Evolutionary conservation across 768 basidiomycete genomes (phyloP).

Genomic region (Sarcodon sp.): DNA sequence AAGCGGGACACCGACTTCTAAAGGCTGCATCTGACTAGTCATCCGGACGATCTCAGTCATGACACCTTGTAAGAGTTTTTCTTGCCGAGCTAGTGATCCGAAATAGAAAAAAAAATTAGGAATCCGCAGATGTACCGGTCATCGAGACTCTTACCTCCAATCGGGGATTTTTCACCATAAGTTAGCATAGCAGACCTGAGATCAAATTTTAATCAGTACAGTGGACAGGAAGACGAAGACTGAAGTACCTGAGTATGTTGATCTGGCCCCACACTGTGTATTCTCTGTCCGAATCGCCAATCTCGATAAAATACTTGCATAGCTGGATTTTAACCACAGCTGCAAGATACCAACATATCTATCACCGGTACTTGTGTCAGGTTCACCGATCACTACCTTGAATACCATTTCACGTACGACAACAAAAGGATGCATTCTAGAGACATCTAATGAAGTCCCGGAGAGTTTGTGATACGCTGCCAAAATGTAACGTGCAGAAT

Average conservation of each 20-base stretch:
- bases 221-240: background rate
- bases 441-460: slow-evolving; percentile 74
- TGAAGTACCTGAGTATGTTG: slow-evolving; percentile 57
- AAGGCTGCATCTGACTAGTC: slow-evolving; percentile 69
- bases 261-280: slow-evolving; percentile 81
- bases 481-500: slow-evolving; percentile 64
- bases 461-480: slow-evolving; percentile 65
- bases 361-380: background rate
- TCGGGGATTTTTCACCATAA: slow-evolving; percentile 69
- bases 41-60: slow-evolving; percentile 79
- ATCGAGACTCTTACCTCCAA: slow-evolving; percentile 42
- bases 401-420: slow-evolving; percentile 34
- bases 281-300: slow-evolving; percentile 61
- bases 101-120: background rate
- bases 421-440: slow-evolving; percentile 70
- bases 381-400: slow-evolving; percentile 5
- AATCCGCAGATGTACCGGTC: background rate
- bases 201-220: background rate
- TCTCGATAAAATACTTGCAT: slow-evolving; percentile 79
- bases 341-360: slow-evolving; percentile 90
- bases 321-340: slow-evolving; percentile 79
- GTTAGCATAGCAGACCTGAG: slow-evolving; percentile 75
- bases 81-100: slow-evolving; percentile 56
- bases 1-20: slow-evolving; percentile 69
- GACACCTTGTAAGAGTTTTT: slow-evolving; percentile 66